phyloP scores from a whole-genome alignment of 2,329 filamentous ascomycete species.

The Hymenoscyphus occultus region DNA sequence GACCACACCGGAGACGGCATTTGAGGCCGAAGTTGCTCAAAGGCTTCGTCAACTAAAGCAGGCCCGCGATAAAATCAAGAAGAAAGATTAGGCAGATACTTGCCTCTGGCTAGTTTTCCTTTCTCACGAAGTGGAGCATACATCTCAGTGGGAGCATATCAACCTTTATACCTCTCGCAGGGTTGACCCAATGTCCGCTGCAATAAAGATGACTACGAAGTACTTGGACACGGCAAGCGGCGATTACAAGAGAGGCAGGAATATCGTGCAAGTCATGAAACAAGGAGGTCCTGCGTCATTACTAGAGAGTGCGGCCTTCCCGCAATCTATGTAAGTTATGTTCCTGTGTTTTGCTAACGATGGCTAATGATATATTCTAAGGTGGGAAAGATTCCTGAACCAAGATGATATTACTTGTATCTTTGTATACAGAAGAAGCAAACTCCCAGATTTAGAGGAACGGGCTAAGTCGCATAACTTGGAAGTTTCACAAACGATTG shows the following conservation, averaged over 20 bases:
- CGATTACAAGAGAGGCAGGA: constrained; percentile 6
- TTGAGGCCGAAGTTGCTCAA: neutral
- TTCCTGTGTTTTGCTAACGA: neutral
- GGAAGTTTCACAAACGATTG: neutral
- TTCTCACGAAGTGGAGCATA: constrained; percentile 9
- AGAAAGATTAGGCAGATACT: neutral
- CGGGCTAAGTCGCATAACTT: neutral
- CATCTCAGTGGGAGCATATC: constrained; percentile 6
- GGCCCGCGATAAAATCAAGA: neutral
- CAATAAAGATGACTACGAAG: neutral
- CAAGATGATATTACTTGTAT: neutral
- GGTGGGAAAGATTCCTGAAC: neutral
- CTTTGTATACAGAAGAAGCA: neutral
- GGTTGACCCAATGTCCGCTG: neutral
- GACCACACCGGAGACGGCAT: neutral
- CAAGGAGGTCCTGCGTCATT: constrained; percentile 6
- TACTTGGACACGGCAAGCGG: neutral
- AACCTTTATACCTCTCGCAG: neutral
- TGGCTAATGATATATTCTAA: neutral
- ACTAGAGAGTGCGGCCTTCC: neutral
- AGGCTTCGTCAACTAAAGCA: neutral
- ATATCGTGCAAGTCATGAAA: constrained; percentile 8
- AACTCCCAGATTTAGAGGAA: neutral
- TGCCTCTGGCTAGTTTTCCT: constrained; percentile 6
- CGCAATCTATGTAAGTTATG: neutral